Base-by-base conservation (phyloP, 1,284 basidiomycete species). In the Apiotrichum akiyoshidainum region DNA sequence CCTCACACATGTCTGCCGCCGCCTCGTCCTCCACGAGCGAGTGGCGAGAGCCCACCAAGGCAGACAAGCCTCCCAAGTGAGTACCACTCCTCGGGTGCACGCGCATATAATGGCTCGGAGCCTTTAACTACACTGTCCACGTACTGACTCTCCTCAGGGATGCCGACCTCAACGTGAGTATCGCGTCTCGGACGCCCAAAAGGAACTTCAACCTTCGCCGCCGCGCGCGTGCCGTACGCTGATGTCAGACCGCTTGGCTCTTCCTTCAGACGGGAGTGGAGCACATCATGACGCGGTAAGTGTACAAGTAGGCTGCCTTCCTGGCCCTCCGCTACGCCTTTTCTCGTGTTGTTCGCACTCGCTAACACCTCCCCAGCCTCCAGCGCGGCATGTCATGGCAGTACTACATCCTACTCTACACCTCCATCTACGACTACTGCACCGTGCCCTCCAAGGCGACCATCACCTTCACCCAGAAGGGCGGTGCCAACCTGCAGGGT, bases 341-440 rank as follows among this genome's bases (percentile, higher is more conserved):
- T 31, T 31, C 26, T 31, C 26, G n/a, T n/a, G n/a, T 31, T 31
- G 26, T 31, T 31, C 1, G 17, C 40, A 35, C 37, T 46, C 34
- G 14, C 17, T 26, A 39, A 2, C 11, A 9, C 41, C 34, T 1
- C 19, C 33, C 35, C 11, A 37, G 88, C 72, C 84, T 92, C 41
- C 87, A 91, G 67, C 84, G 87, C 17, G 93, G 93, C 60, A 88
- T 98, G 73, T 90, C 89, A 33, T 94, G 92, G 80, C 85, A 86
- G 58, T 91, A 90, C 74, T 97, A 97, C 80, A 94, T 95, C 81
- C 85, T 87, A 69, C 84, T 95, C 55, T 97, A 96, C 78, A 92
- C 90, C 55, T 88, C 92, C 45, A 90, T 90, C 11, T 97, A 98
- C 83, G 95, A 98, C 80, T 97, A 94, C 75, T 97, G 94, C 76